Percentiles rank a stretch among this genome's conserved stretches.
These are phyloP conservation scores for Scalesia atractyloides DNA, from an alignment of 129 eudicot species.

Conservation along the genomic window DNA sequence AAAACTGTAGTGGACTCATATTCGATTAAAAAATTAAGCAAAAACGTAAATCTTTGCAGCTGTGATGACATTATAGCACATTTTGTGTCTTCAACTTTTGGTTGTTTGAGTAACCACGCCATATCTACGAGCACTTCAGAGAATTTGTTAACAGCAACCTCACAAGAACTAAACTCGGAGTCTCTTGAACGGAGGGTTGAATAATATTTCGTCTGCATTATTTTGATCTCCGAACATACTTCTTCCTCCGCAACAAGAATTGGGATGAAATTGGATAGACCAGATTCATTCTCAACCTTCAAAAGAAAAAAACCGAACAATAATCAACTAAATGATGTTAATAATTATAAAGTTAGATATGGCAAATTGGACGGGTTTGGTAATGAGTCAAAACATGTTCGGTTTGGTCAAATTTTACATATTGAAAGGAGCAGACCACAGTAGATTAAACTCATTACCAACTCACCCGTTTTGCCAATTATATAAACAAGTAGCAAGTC, in stretches of 20 bases:
- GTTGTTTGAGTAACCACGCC: constrained; percentile 81
- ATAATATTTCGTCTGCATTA: constrained; percentile 55
- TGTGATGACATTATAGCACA: constrained; percentile 40
- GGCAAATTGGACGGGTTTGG: background rate
- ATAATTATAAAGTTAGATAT: background rate
- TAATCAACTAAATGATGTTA: background rate
- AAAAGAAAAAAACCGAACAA: constrained; percentile 20
- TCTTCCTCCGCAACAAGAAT: constrained; percentile 70
- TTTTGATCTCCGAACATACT: constrained; percentile 71
- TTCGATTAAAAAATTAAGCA: constrained; percentile 55
- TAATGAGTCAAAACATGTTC: background rate
- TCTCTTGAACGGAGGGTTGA: constrained; percentile 34
- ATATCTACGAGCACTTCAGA: constrained; percentile 63
- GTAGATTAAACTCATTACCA: background rate
- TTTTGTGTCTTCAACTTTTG: constrained; percentile 40
- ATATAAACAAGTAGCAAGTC: constrained; percentile 12
- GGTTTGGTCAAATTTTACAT: background rate
- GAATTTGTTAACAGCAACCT: constrained; percentile 37
- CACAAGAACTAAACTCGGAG: constrained; percentile 39
- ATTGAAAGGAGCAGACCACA: background rate
- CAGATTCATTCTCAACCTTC: constrained; percentile 92
- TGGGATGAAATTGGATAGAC: constrained; percentile 90
- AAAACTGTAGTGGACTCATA: constrained; percentile 56
- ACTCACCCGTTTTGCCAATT: background rate
- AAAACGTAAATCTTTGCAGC: constrained; percentile 56